Base-by-base conservation (phyloP, 2,329 filamentous ascomycete genomes). In the Aspergillus puulaauensis region DNA sequence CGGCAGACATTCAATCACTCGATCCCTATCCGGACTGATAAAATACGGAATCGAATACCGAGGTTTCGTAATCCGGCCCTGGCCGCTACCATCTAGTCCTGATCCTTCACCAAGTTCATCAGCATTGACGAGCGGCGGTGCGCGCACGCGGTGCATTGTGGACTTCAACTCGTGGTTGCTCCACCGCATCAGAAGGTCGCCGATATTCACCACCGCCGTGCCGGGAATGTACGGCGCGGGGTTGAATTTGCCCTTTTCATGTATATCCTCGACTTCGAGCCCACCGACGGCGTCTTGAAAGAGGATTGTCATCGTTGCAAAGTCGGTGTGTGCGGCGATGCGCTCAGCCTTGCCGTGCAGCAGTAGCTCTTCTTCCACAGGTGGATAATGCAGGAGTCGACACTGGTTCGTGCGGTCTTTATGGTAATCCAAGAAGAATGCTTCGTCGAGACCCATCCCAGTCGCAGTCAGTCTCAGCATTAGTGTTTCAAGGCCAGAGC, bases 231-330 rank as follows among this genome's bases (percentile, higher is more conserved):
- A 53, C 4, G 51, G 41, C 11, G 51, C 51, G 7, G 51, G 31
- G 9, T 46, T 46, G 43, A 53, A 53, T 27, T 53, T 46, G 2
- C 27, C 31, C 15, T 46, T 53, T 15, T 46, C 51, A 21, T 53
- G 41, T 17, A 56, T 56, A 51, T 51, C 47, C 4, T 56, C 53
- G 2, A 56, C 54, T 21, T 56, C 54, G 4, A 64, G 19, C 2
- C 62, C 62, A 9, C 62, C 60, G 17, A 60, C 56, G 3, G 52
- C 31, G 35, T 64, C 62, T 19, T 64, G 62, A 21, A 64, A 61
- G 12, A 64, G 39, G 6, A 64, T 56, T 1, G 62, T 64, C 54
- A 64, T 60, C 2, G 60, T 58, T 1, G 56, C 60, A 31, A 58
- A 64, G 27, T 64, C 62, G 0, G 62, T 52, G 27, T 64, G 62